These are phyloP conservation scores for Allium cepa DNA, from an alignment of 106 monocot genomes.

Conservation along the genomic window DNA sequence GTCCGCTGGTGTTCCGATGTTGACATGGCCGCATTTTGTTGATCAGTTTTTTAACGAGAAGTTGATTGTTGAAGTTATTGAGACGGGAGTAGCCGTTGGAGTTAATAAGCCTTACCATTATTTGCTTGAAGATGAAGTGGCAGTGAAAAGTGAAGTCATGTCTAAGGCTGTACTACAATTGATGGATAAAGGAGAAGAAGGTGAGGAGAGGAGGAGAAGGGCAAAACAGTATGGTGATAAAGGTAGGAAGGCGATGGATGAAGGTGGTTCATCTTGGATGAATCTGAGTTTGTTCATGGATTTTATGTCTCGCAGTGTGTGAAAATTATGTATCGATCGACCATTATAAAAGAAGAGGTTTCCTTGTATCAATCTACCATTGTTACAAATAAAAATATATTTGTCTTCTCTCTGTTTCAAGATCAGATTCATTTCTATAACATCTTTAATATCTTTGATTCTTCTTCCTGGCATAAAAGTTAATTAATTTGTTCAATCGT, in stretches of 20 bases:
- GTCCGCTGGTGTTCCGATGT: conserved; percentile 3
- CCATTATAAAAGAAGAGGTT: too few relatives aligned
- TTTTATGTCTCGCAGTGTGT: too few relatives aligned
- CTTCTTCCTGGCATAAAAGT: too few relatives aligned
- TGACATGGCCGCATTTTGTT: conserved; percentile 5
- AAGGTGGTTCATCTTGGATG: not conserved
- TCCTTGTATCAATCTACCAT: too few relatives aligned
- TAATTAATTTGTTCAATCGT: too few relatives aligned
- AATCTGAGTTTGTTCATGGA: not conserved
- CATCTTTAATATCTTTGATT: too few relatives aligned
- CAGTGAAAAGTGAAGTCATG: conserved; percentile 4
- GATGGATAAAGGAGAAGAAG: conserved; percentile 7
- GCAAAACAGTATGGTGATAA: not conserved
- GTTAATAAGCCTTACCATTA: not conserved
- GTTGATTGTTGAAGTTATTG: conserved; percentile 3
- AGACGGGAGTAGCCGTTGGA: not conserved
- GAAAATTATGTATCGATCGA: too few relatives aligned
- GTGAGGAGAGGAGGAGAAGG: not conserved
- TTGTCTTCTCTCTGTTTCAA: too few relatives aligned
- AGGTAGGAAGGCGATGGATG: not conserved
- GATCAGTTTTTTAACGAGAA: conserved; percentile 10
- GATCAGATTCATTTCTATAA: too few relatives aligned
- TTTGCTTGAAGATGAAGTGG: not conserved
- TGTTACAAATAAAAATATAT: too few relatives aligned
- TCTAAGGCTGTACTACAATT: not conserved